Evolutionary conservation across 495 filamentous ascomycete genomes (phyloP).

Genomic region (Elaphomyces granulatus): DNA sequence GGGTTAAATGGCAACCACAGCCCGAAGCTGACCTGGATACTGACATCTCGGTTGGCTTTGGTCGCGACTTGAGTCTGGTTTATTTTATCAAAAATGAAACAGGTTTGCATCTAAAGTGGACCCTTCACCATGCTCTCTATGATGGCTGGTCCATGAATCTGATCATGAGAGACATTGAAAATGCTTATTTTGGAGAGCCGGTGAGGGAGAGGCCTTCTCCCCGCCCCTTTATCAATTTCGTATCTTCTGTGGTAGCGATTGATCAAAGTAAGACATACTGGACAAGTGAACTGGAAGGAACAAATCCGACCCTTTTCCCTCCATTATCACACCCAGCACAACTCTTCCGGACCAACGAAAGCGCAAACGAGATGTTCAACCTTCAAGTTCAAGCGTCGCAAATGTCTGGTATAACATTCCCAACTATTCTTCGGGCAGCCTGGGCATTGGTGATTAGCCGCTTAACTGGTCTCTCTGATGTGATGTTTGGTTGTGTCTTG

Average conservation of each 20-base stretch:
- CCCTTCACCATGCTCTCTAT: conserved; percentile 48
- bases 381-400: background rate
- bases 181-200: conserved; percentile 18
- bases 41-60: too few relatives aligned
- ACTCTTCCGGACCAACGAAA: background rate
- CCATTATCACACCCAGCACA: background rate
- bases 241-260: background rate
- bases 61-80: too few relatives aligned
- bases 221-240: conserved; percentile 10
- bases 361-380: background rate
- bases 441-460: conserved; percentile 19
- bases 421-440: conserved; percentile 16
- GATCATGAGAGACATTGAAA: conserved; percentile 30
- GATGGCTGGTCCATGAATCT: conserved; percentile 42
- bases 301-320: conserved; percentile 1
- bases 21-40: conserved; percentile 31
- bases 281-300: conserved; percentile 1
- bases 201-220: conserved; percentile 2
- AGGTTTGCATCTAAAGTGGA: too few relatives aligned
- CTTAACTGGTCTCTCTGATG: conserved; percentile 14
- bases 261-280: conserved; percentile 10
- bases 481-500: conserved; percentile 26
- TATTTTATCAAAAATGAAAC: too few relatives aligned
- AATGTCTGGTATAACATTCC: background rate
- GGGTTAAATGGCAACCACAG: conserved; percentile 28